These are phyloP conservation scores for Clitocybe nebularis DNA, from an alignment of 1,284 basidiomycete genomes.

Conservation along the genomic window DNA sequence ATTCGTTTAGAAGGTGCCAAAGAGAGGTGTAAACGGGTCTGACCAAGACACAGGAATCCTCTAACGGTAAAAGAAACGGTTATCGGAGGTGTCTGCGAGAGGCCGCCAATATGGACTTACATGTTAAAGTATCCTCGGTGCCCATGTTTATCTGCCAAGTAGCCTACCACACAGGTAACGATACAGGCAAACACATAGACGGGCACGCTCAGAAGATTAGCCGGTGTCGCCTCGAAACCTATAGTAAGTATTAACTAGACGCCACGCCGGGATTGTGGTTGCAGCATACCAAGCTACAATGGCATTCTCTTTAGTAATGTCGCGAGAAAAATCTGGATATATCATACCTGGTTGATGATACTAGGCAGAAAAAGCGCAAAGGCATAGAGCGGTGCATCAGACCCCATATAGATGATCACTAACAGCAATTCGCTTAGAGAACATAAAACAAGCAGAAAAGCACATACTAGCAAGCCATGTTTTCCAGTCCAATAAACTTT, in stretches of 20 bases:
- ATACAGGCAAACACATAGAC: slow-evolving; percentile 67
- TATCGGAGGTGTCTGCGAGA: no score
- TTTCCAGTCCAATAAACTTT: slow-evolving; percentile 69
- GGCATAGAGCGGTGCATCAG: slow-evolving; percentile 65
- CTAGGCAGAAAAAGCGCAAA: slow-evolving; percentile 72
- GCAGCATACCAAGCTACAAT: slow-evolving; percentile 41
- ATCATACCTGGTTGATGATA: slow-evolving; percentile 58
- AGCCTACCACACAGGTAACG: slow-evolving; percentile 61
- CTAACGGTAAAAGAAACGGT: no score
- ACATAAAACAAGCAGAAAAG: background rate
- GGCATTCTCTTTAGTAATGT: background rate
- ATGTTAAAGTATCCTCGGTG: slow-evolving; percentile 60
- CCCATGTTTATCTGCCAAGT: slow-evolving; percentile 56
- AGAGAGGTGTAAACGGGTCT: background rate
- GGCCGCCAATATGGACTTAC: slow-evolving; percentile 44
- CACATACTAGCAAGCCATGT: slow-evolving; percentile 62
- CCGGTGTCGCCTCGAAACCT: slow-evolving; percentile 66
- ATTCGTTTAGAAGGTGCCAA: slow-evolving; percentile 8
- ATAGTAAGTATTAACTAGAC: slow-evolving; percentile 2
- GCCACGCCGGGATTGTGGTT: slow-evolving; percentile 4
- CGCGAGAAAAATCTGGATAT: background rate
- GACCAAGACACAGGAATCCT: slow-evolving; percentile 35
- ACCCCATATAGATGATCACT: slow-evolving; percentile 58
- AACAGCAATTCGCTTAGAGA: slow-evolving; percentile 1
- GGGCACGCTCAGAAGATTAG: slow-evolving; percentile 71